Base-by-base conservation (phyloP, 2,329 filamentous ascomycete species). In the Elsinoe arachidis region DNA sequence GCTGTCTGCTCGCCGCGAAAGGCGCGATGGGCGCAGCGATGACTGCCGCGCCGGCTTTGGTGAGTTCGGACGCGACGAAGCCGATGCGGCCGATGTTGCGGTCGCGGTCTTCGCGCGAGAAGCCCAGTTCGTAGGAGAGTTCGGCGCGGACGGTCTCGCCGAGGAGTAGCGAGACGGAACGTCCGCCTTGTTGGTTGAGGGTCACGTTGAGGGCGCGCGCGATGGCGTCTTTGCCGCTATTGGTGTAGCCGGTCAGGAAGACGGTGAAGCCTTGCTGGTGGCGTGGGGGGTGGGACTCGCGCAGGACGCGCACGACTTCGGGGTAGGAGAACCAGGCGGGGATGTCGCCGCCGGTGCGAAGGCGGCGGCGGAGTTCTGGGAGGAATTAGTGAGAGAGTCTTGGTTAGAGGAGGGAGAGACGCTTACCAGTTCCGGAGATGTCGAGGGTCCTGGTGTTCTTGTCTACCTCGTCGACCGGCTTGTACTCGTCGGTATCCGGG, bases 241-340 rank as follows among this genome's bases (percentile, higher is more conserved):
- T 99, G 72, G 88, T 86, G 80, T 93, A 96, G 61, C 93, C 93
- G 2, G 93, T 97, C 63, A 99, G 81, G 85, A 99, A 96, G 74
- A 99, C 82, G 62, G 93, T 97, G 83, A 99, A 99, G 63, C 93
- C 93, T 79, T 99, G 95, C 69, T 86, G 82, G 67, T 83, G 85
- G 64, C 93, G 88, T 54, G 95, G 84, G 52, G 92, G 93, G 79
- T 97, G 93, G 65, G 92, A 95, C 78, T 99, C 91, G 68, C 93
- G 86, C 61, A 99, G 86, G 52, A 97, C 93, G 74, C 85, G 86
- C 76, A 99, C 93, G 66, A 99, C 93, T 78, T 99, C 93, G 61
- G 93, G 92, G 80, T 99, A 99, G 33, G 93, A 97, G 82, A 99
- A 99, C 93, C 93, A 99, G 75, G 95, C 90, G 65, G 93, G 93